Conservation (phyloP, 192 early-diverging fungal species). For the Umbelopsis sp. region DNA sequence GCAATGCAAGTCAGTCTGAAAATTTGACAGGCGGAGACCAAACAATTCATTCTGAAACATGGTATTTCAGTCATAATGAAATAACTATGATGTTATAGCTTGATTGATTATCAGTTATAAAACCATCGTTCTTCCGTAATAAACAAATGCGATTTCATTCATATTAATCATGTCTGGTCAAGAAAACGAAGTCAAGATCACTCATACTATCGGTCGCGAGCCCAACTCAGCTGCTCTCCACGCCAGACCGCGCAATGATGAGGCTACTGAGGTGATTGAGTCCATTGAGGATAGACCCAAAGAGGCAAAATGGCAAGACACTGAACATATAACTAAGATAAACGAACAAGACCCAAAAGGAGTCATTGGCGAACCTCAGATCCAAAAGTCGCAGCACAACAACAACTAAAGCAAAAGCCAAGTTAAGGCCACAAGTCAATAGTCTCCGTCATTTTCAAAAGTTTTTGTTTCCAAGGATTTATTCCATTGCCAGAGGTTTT, state of each 20-base stretch:
- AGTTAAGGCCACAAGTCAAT: background rate
- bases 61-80: background rate
- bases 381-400: background rate
- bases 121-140: background rate
- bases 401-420: background rate
- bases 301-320: conserved; percentile 9
- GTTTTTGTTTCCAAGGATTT: background rate
- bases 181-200: conserved; percentile 8
- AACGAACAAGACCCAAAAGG: background rate
- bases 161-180: background rate
- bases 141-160: background rate
- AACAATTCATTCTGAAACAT: background rate
- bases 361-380: background rate
- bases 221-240: background rate
- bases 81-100: background rate
- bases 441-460: background rate
- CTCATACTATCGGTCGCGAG: background rate
- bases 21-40: conserved; percentile 3
- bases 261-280: conserved; percentile 7
- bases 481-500: background rate
- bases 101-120: background rate
- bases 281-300: conserved; percentile 8
- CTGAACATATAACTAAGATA: conserved; percentile 6
- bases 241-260: background rate
- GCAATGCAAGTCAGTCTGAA: no score